Conservation (phyloP, 768 basidiomycete genomes). For the Tulasnella sp. region DNA sequence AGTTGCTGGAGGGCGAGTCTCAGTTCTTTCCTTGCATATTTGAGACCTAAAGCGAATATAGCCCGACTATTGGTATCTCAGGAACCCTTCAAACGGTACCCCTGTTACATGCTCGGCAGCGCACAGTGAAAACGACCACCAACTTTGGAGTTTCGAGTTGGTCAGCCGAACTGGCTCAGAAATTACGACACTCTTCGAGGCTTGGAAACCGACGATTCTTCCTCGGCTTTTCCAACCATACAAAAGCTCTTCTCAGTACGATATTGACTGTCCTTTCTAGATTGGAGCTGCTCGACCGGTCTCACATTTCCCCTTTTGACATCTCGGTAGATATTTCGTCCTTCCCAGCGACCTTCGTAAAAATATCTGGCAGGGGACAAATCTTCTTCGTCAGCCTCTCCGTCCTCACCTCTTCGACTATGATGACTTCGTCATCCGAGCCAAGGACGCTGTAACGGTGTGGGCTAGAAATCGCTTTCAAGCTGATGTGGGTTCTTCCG, state of each 20-base stretch:
- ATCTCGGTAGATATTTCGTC: background rate
- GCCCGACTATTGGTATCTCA: too few relatives aligned
- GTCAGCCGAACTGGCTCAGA: background rate
- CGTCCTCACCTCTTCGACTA: slow-evolving; percentile 8
- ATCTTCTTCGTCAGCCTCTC: background rate
- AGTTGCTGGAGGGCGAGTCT: too few relatives aligned
- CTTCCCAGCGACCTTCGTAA: background rate
- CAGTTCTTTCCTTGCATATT: too few relatives aligned
- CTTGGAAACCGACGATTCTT: background rate
- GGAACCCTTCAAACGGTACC: too few relatives aligned
- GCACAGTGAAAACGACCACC: background rate
- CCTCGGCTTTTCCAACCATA: background rate
- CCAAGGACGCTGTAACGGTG: background rate
- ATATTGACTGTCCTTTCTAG: background rate
- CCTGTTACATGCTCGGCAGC: background rate
- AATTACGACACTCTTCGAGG: background rate
- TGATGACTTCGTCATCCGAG: slow-evolving; percentile 10
- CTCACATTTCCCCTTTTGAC: background rate
- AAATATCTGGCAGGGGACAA: background rate
- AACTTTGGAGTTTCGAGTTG: background rate
- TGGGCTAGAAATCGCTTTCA: background rate
- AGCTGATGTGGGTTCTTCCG: background rate
- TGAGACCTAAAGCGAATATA: too few relatives aligned
- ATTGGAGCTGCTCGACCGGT: background rate
- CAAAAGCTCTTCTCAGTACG: background rate